Base-by-base conservation (phyloP, 2,329 filamentous ascomycete species). In the Fusarium praegraminearum region DNA sequence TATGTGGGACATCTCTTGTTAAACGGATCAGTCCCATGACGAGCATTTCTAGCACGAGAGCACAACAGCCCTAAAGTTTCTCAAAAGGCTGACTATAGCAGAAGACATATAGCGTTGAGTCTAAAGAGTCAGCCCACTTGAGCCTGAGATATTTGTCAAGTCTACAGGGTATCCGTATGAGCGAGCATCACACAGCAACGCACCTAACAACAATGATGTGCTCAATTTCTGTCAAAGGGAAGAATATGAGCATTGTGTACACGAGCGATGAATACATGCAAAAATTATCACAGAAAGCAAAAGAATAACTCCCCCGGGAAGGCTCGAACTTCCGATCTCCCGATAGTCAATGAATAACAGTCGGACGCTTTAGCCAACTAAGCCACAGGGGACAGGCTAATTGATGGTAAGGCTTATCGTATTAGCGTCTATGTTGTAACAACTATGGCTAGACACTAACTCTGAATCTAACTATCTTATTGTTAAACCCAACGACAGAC, bases 241-340 rank as follows among this genome's bases (percentile, higher is more conserved):
- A 13, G 12, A 8, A 8, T 11, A 5, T 9, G 0, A 22, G 10
- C 10, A 16, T 30, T 11, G 10, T 26, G 6, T 7, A 11, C 4
- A 28, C 1, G 5, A 13, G 7, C 4, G 8, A 13, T 9, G 11
- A 5, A 15, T 2, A 6, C 1, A 18, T 11, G 7, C 4, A 18
- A 11, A 26, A 38, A 15, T 9, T 0, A 2, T 16, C 6, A 1
- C 12, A 7, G 2, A 2, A 1, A 3, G 22, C 15, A 47, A 44
- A 57, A 63, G 20, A 2, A 20, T 1, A 28, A 15, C 67, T 74
- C 72, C 72, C 72, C 72, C 72, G 72, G 72, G 67, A 75, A 75
- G 73, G 73, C 65, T 75, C 73, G 73, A 75, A 75, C 73, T 75
- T 73, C 69, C 71, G 71, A 75, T 74, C 73, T 75, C 71, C 69